Evolutionary conservation across 129 eudicot genomes (phyloP).

Genomic region (Escallonia rubra): DNA sequence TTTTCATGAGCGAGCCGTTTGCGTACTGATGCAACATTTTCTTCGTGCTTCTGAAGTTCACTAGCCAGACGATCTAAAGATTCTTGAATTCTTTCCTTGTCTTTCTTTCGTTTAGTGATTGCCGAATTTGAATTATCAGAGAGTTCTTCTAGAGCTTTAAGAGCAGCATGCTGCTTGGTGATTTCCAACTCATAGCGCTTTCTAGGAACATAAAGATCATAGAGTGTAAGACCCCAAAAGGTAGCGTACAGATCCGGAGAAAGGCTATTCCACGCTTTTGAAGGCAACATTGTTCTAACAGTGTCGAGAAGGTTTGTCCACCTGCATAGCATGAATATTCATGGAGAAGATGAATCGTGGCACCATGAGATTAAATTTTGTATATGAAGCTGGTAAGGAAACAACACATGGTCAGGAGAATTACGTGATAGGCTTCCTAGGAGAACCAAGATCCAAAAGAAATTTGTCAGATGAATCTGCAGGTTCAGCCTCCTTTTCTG

Average conservation of each 20-base stretch:
- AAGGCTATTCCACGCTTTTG: constrained; percentile 99
- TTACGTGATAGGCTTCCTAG: constrained; percentile 65
- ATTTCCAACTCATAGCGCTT: constrained; percentile 86
- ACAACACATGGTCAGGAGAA: background rate
- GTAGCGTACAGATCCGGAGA: constrained; percentile 97
- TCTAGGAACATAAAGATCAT: constrained; percentile 95
- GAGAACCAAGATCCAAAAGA: constrained; percentile 72
- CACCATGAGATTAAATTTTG: background rate
- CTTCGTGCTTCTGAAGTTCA: constrained; percentile 92
- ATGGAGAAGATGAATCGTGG: background rate
- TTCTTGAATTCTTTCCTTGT: constrained; percentile 93
- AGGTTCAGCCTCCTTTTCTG: constrained; percentile 18
- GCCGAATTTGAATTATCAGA: constrained; percentile 96
- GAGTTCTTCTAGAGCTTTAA: constrained; percentile 89
- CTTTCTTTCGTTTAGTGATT: constrained; percentile 92
- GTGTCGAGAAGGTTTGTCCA: constrained; percentile 93
- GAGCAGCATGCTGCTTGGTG: constrained; percentile 77
- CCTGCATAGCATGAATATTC: constrained; percentile 33
- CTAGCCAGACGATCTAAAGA: constrained; percentile 67
- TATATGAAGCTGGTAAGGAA: background rate
- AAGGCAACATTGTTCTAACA: constrained; percentile 79
- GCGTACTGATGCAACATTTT: constrained; percentile 85
- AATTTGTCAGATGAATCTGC: constrained; percentile 30
- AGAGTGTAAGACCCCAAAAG: constrained; percentile 97
- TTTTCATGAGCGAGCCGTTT: constrained; percentile 82